Percentiles rank a stretch among this genome's conserved stretches.
phyloP scores from a whole-genome alignment of 805 yeast genomes.

The Wickerhamiella qilinensis region DNA sequence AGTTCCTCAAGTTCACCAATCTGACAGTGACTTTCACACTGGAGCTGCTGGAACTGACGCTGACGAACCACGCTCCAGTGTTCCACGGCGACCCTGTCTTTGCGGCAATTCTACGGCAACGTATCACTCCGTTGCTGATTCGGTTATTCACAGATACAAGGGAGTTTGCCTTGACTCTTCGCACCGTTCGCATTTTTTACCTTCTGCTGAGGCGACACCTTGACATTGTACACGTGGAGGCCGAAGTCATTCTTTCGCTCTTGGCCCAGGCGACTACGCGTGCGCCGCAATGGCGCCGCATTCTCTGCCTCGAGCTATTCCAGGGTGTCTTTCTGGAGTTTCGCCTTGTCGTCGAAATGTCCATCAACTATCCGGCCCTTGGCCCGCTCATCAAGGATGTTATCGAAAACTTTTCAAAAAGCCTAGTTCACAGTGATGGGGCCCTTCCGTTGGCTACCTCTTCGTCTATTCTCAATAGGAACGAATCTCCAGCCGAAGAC shows the following conservation, averaged over 20 bases:
- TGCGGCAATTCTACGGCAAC: slow-evolving; percentile 44
- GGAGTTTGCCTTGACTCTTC: slow-evolving; percentile 52
- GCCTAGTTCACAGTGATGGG: slow-evolving; percentile 4
- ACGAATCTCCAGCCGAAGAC: neutral
- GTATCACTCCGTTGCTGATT: slow-evolving; percentile 61
- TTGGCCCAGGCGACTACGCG: slow-evolving; percentile 55
- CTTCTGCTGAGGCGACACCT: slow-evolving; percentile 49
- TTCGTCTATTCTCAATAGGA: neutral
- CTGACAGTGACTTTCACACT: slow-evolving; percentile 54
- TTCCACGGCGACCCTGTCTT: slow-evolving; percentile 50
- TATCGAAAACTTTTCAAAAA: slow-evolving; percentile 5
- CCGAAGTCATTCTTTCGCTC: slow-evolving; percentile 64
- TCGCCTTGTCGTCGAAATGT: slow-evolving; percentile 34
- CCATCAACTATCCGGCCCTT: slow-evolving; percentile 12
- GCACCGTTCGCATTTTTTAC: slow-evolving; percentile 58
- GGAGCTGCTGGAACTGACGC: slow-evolving; percentile 67
- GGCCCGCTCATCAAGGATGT: neutral
- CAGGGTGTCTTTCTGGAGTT: slow-evolving; percentile 44
- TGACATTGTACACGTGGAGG: slow-evolving; percentile 48
- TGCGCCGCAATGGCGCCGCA: slow-evolving; percentile 58
- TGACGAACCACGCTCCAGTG: slow-evolving; percentile 42
- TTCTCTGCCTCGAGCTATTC: slow-evolving; percentile 58
- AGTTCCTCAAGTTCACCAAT: slow-evolving; percentile 34
- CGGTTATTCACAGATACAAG: slow-evolving; percentile 42
- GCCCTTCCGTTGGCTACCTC: slow-evolving; percentile 6